A percentile compares a stretch with the other conserved stretches of the same genome.
Evolutionary conservation across 2,329 filamentous ascomycete species (phyloP).

Genomic region (Blastomyces percursus): DNA sequence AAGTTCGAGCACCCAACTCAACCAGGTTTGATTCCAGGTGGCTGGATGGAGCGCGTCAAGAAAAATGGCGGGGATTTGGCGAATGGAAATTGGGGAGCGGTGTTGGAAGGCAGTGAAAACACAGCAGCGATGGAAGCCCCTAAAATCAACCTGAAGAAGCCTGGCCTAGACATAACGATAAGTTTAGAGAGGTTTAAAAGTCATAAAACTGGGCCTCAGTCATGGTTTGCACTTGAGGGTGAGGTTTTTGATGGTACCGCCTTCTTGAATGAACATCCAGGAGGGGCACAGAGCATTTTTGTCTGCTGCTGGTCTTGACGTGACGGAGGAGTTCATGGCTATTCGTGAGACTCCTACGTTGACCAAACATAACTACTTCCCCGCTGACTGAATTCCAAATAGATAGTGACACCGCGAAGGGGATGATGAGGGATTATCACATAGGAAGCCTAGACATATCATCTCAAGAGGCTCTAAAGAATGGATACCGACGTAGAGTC

Average conservation of each 20-base stretch:
- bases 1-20: slow-evolving; percentile 84
- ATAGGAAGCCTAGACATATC: slow-evolving; percentile 61
- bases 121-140: slow-evolving; percentile 41
- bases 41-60: slow-evolving; percentile 91
- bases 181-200: slow-evolving; percentile 59
- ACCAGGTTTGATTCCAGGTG: slow-evolving; percentile 62
- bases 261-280: slow-evolving; percentile 74
- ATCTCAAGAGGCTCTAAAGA: slow-evolving; percentile 45
- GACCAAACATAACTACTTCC: background rate
- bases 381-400: slow-evolving; percentile 18
- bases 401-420: slow-evolving; percentile 87
- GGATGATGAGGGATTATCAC: slow-evolving; percentile 79
- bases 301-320: slow-evolving; percentile 69
- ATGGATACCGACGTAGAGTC: slow-evolving; percentile 32
- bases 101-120: slow-evolving; percentile 41
- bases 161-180: slow-evolving; percentile 52
- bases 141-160: slow-evolving; percentile 69
- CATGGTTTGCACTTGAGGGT: slow-evolving; percentile 82
- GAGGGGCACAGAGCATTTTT: slow-evolving; percentile 74
- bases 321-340: slow-evolving; percentile 78
- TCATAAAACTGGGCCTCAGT: slow-evolving; percentile 53
- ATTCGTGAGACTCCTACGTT: slow-evolving; percentile 57
- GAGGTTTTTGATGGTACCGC: slow-evolving; percentile 79
- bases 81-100: slow-evolving; percentile 80
- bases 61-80: slow-evolving; percentile 66